Conservation (phyloP, 2,329 filamentous ascomycete genomes). For the Xylaria sp. region DNA sequence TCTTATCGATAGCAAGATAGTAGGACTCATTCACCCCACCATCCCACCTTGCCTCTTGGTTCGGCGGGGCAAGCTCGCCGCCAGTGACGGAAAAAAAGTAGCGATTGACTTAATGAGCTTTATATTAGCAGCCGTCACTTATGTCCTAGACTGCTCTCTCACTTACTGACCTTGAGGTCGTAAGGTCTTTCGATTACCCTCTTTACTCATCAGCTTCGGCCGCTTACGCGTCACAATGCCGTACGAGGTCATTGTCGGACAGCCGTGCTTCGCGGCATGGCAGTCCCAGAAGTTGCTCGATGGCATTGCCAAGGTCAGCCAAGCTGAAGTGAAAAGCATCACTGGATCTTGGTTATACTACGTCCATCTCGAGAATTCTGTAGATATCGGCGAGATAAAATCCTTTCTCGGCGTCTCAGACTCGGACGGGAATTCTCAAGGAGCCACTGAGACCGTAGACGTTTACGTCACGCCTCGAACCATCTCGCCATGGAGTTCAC, state of each 20-base stretch:
- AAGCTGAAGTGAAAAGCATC: conserved; percentile 54
- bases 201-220: not conserved
- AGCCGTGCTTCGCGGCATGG: conserved; percentile 56
- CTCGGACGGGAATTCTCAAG: conserved; percentile 41
- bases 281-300: conserved; percentile 53
- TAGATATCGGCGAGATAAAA: conserved; percentile 45
- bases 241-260: conserved; percentile 41
- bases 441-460: conserved; percentile 51
- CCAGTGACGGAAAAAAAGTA: conserved; percentile 7
- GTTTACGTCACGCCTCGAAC: conserved; percentile 81
- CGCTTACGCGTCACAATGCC: conserved; percentile 30
- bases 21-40: conserved; percentile 18
- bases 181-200: conserved; percentile 1
- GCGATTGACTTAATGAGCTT: conserved; percentile 3
- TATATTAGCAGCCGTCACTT: not conserved
- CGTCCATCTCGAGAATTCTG: conserved; percentile 60
- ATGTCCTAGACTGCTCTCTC: conserved; percentile 6
- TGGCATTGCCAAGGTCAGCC: conserved; percentile 47
- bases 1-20: conserved; percentile 24
- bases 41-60: conserved; percentile 21
- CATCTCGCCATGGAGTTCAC: conserved; percentile 96
- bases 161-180: conserved; percentile 13
- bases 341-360: conserved; percentile 69
- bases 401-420: conserved; percentile 36
- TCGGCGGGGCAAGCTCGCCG: conserved; percentile 21